Conservation (phyloP, 2,329 filamentous ascomycete species). For the Plectosphaerella sp. region DNA sequence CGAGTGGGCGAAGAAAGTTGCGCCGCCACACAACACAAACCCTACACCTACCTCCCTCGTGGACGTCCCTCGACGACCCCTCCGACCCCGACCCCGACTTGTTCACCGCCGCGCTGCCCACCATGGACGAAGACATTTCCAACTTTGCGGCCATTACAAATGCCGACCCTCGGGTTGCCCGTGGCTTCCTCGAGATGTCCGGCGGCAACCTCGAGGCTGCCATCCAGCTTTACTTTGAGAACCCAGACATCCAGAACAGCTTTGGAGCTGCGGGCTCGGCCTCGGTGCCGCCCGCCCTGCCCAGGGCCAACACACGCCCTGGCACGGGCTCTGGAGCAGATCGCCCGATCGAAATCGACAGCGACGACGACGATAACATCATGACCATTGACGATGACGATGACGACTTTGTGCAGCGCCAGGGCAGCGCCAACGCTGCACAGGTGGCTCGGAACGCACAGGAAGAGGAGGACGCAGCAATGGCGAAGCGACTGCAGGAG, state of each 20-base stretch:
- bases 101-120: slow-evolving; percentile 7
- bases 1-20: no score
- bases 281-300: slow-evolving; percentile 17
- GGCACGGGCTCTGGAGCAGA: background rate
- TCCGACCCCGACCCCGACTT: no score
- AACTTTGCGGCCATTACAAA: slow-evolving; percentile 81
- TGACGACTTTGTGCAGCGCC: slow-evolving; percentile 33
- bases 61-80: no score
- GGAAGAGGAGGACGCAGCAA: slow-evolving; percentile 86
- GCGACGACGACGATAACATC: slow-evolving; percentile 57
- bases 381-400: slow-evolving; percentile 33
- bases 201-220: slow-evolving; percentile 81
- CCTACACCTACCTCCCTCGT: no score
- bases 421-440: slow-evolving; percentile 27
- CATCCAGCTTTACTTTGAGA: slow-evolving; percentile 86
- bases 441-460: slow-evolving; percentile 43
- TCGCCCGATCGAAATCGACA: slow-evolving; percentile 62
- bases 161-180: slow-evolving; percentile 67
- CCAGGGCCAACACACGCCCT: slow-evolving; percentile 12
- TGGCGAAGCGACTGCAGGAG: slow-evolving; percentile 87
- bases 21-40: no score
- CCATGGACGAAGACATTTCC: slow-evolving; percentile 69
- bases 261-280: slow-evolving; percentile 28
- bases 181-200: slow-evolving; percentile 80
- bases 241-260: slow-evolving; percentile 63